These are phyloP conservation scores for Phytophthora boehmeriae DNA, from an alignment of 352 stramenopile species.

Conservation along the genomic window DNA sequence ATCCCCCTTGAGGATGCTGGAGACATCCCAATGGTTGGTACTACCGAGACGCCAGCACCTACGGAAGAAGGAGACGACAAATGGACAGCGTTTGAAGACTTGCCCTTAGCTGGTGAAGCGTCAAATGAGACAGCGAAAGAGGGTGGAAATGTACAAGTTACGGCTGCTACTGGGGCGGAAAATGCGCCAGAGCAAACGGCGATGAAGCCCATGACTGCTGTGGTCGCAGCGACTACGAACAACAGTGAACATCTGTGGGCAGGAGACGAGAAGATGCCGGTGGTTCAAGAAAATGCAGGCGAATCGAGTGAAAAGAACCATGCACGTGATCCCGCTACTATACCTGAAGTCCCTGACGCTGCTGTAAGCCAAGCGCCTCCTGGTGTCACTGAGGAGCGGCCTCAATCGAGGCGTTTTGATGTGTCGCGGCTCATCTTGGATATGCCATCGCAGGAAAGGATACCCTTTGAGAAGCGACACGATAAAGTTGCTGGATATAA, in stretches of 20 bases:
- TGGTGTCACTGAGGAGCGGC: not conserved
- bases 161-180: not conserved
- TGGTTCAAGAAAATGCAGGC: conserved; percentile 8
- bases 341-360: not conserved
- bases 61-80: conserved; percentile 16
- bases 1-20: conserved; percentile 26
- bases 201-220: conserved; percentile 5
- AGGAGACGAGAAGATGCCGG: conserved; percentile 26
- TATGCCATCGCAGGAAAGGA: conserved; percentile 13
- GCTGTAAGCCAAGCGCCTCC: not conserved
- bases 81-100: conserved; percentile 22
- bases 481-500: conserved; percentile 53
- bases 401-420: conserved; percentile 31
- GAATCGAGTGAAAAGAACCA: not conserved
- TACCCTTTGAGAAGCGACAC: conserved; percentile 51
- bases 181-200: conserved; percentile 10
- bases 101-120: conserved; percentile 14
- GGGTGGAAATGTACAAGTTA: not conserved
- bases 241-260: conserved; percentile 22
- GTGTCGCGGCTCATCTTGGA: conserved; percentile 28
- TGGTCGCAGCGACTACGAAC: not conserved
- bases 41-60: conserved; percentile 2
- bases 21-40: conserved; percentile 24
- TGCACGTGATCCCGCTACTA: not conserved
- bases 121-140: not conserved